Conservation (phyloP, 1,284 basidiomycete species). For the Lignosus rhinocerotis region DNA sequence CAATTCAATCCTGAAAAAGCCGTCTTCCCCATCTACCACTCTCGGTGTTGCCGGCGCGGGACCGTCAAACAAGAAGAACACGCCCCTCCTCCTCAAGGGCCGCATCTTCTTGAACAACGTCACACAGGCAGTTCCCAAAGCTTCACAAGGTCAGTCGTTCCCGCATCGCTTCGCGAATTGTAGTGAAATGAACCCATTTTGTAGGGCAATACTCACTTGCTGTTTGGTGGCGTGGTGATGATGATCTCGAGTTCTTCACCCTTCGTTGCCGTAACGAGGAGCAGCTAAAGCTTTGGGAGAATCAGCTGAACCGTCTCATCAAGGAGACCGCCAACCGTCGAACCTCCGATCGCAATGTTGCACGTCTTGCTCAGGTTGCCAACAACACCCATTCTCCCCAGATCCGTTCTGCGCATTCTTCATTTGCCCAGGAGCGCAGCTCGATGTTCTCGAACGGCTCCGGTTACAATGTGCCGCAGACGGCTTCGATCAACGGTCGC, state of each 20-base stretch:
- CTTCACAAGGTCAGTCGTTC: constrained; percentile 57
- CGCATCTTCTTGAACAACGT: constrained; percentile 98
- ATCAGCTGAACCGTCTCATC: constrained; percentile 86
- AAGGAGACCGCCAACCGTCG: constrained; percentile 65
- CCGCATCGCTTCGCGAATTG: constrained; percentile 1
- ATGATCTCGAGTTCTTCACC: constrained; percentile 91
- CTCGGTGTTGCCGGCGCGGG: constrained; percentile 43
- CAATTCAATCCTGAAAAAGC: constrained; percentile 79
- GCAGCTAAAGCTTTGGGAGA: constrained; percentile 91
- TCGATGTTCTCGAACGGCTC: constrained; percentile 32
- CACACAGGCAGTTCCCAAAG: constrained; percentile 68
- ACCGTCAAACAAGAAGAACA: constrained; percentile 61
- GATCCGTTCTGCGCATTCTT: constrained; percentile 25
- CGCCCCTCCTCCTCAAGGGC: constrained; percentile 89
- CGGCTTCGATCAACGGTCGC: constrained; percentile 29
- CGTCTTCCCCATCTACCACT: constrained; percentile 43
- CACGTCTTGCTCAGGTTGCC: constrained; percentile 39
- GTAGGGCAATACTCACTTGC: constrained; percentile 66
- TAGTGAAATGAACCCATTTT: constrained; percentile 2
- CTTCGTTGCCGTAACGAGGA: constrained; percentile 93
- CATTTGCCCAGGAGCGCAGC: constrained; percentile 26
- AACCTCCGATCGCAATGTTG: constrained; percentile 56
- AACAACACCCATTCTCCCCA: constrained; percentile 46
- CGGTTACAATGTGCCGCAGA: constrained; percentile 21
- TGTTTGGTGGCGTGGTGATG: constrained; percentile 94